A percentile compares a stretch with the other conserved stretches of the same genome.
phyloP scores from a whole-genome alignment of 2,329 filamentous ascomycete species.

The Talaromyces piceae region DNA sequence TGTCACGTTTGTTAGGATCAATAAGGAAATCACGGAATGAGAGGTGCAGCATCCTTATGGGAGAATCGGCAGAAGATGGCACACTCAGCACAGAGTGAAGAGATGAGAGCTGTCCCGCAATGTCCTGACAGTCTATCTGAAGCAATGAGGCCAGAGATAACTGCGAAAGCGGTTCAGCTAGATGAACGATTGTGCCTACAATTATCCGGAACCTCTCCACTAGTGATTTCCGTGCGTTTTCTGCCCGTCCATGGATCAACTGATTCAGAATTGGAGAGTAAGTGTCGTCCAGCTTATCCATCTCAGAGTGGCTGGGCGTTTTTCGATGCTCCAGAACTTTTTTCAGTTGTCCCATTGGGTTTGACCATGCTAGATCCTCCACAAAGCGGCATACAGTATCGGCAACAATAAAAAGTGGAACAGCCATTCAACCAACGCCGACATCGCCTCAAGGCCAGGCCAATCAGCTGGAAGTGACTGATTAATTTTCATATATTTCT shows the following conservation, averaged over 20 bases:
- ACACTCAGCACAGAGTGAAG: slow-evolving; percentile 18
- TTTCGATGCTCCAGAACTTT: background rate
- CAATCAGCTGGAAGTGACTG: background rate
- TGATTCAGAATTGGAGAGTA: background rate
- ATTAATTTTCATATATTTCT: background rate
- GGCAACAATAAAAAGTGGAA: slow-evolving; percentile 2
- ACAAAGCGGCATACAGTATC: slow-evolving; percentile 2
- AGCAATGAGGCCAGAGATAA: background rate
- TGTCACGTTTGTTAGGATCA: slow-evolving; percentile 13
- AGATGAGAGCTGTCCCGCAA: background rate
- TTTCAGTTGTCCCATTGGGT: background rate
- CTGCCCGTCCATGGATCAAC: background rate
- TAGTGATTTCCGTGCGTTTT: background rate
- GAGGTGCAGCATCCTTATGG: slow-evolving; percentile 18
- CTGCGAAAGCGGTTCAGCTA: background rate
- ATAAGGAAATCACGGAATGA: slow-evolving; percentile 28
- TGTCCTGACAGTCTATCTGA: background rate
- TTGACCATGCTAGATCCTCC: background rate
- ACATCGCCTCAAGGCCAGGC: background rate
- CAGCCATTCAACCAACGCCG: background rate
- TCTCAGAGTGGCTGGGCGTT: background rate
- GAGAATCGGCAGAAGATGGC: slow-evolving; percentile 3
- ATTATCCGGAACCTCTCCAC: background rate
- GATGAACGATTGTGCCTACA: background rate
- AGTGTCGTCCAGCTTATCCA: background rate